Percentiles rank a stretch among this genome's conserved stretches.
phyloP scores from a whole-genome alignment of 345 rosid species.

The Pistacia atlantica region DNA sequence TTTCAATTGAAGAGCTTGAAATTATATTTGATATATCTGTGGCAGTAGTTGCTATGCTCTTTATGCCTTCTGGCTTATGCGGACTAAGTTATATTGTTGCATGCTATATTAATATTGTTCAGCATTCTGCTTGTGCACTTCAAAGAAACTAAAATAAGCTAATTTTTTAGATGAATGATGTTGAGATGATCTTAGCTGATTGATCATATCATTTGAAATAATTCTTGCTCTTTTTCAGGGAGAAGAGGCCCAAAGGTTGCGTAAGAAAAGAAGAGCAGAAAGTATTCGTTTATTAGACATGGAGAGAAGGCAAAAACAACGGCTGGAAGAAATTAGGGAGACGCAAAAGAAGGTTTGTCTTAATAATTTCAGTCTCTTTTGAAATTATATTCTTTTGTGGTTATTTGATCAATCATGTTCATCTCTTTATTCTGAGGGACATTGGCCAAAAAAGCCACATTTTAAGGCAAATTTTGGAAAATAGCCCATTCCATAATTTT shows the following conservation, averaged over 20 bases:
- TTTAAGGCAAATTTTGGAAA: too few species aligned
- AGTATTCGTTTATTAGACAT: conserved; percentile 61
- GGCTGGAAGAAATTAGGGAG: conserved; percentile 85
- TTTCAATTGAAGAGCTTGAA: neutral
- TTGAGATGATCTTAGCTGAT: neutral
- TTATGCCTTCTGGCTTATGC: neutral
- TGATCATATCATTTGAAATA: neutral
- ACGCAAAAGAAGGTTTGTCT: conserved; percentile 74
- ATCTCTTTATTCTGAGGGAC: neutral
- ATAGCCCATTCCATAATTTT: too few species aligned
- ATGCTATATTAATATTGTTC: neutral
- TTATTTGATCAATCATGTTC: neutral
- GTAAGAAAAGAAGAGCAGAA: conserved; percentile 69
- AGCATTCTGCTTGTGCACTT: neutral
- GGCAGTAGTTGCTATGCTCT: neutral
- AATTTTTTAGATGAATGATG: neutral
- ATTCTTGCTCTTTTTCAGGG: conserved; percentile 45
- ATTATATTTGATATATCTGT: neutral
- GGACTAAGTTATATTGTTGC: neutral
- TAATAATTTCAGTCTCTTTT: neutral
- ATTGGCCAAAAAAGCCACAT: too few species aligned
- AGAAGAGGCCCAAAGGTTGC: conserved; percentile 74
- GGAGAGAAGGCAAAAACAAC: conserved; percentile 86
- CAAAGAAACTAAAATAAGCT: conserved; percentile 1
- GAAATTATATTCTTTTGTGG: neutral